Percentiles rank a stretch among this genome's conserved stretches.
These are phyloP conservation scores for Didymella arachidicola DNA, from an alignment of 2,329 filamentous ascomycete genomes.

Conservation along the genomic window DNA sequence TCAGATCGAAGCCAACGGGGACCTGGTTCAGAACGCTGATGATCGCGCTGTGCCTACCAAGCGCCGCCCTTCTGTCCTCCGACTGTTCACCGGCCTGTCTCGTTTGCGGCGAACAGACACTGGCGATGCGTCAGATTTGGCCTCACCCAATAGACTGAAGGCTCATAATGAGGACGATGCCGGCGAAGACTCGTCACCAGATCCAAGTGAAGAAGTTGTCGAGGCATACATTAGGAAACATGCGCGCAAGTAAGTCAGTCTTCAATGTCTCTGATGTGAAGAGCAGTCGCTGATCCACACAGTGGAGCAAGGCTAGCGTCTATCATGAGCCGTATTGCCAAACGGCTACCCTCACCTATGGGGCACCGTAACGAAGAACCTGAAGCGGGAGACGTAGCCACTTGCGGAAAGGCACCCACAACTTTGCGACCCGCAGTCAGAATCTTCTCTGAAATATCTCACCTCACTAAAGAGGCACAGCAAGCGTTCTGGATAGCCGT, in stretches of 20 bases:
- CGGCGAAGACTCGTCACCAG: not conserved
- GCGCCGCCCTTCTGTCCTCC: conserved; percentile 32
- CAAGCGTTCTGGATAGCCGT: conserved; percentile 44
- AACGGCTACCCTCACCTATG: conserved; percentile 29
- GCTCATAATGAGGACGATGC: conserved; percentile 5
- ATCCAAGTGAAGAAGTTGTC: conserved; percentile 22
- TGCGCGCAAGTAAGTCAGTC: conserved; percentile 27
- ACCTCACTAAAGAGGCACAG: conserved; percentile 27
- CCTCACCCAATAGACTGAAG: not conserved
- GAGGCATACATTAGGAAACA: conserved; percentile 25
- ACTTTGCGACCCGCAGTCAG: conserved; percentile 34
- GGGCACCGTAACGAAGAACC: conserved; percentile 19
- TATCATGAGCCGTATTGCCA: conserved; percentile 25
- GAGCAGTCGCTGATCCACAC: not conserved
- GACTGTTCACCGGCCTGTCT: conserved; percentile 31
- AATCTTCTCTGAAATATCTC: conserved; percentile 31
- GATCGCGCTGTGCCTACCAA: conserved; percentile 11
- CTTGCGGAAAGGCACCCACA: conserved; percentile 19
- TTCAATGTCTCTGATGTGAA: not conserved
- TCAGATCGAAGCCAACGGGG: conserved; percentile 23
- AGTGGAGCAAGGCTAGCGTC: conserved; percentile 28
- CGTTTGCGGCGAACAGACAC: conserved; percentile 33
- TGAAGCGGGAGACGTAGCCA: not conserved
- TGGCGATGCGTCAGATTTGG: conserved; percentile 19
- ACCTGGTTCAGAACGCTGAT: conserved; percentile 7